Evolutionary conservation across 2,329 filamentous ascomycete genomes (phyloP).

Genomic region (Talaromyces sp.): DNA sequence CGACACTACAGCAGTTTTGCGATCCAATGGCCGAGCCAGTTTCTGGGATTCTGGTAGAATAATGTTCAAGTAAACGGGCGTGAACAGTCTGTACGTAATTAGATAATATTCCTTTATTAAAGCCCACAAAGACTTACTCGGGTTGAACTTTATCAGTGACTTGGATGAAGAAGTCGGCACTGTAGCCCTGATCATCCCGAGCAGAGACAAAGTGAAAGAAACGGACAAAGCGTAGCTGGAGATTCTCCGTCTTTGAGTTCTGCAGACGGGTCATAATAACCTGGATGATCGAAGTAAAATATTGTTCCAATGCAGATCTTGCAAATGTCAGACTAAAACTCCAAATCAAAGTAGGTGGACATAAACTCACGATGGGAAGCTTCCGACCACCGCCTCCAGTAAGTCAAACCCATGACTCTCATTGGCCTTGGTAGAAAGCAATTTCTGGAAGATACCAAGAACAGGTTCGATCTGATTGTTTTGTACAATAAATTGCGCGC

Average conservation of each 20-base stretch:
- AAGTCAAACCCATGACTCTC: conserved; percentile 86
- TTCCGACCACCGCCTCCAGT: conserved; percentile 70
- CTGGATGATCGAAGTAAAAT: conserved; percentile 72
- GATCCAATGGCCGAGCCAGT: conserved; percentile 77
- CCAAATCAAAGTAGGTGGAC: neutral
- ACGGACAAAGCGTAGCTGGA: conserved; percentile 80
- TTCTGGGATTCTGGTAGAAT: conserved; percentile 87
- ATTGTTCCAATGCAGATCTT: conserved; percentile 62
- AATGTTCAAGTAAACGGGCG: conserved; percentile 76
- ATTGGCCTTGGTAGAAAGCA: conserved; percentile 74
- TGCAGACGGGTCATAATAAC: conserved; percentile 69
- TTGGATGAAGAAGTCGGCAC: conserved; percentile 84
- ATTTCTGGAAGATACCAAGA: conserved; percentile 91
- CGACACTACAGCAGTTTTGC: conserved; percentile 88
- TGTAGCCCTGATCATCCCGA: conserved; percentile 71
- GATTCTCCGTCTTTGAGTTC: conserved; percentile 73
- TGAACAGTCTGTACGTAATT: conserved; percentile 56
- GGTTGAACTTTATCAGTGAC: conserved; percentile 76
- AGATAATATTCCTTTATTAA: neutral
- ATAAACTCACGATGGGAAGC: conserved; percentile 61
- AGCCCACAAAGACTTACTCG: conserved; percentile 40
- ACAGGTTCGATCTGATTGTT: conserved; percentile 81
- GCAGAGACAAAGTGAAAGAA: conserved; percentile 93
- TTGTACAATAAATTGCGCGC: conserved; percentile 63
- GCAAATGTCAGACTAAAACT: conserved; percentile 4